Evolutionary conservation across 2,329 filamentous ascomycete species (phyloP).

Genomic region (Didymella segeticola): DNA sequence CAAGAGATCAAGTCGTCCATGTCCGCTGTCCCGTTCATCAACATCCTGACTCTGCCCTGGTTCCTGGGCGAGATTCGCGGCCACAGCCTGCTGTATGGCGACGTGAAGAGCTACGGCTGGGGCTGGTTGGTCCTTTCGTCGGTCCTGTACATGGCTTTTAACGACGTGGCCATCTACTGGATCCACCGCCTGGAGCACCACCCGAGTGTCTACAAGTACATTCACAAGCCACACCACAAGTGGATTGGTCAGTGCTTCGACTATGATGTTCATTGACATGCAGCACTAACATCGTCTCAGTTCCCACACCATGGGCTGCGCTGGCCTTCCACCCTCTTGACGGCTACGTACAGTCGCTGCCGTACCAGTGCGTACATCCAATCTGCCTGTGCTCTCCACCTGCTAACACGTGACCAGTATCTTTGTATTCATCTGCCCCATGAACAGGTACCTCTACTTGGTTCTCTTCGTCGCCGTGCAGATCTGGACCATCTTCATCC

Average conservation of each 20-base stretch:
- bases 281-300: slow-evolving; percentile 29
- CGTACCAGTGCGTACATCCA: slow-evolving; percentile 52
- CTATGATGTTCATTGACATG: background rate
- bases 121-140: slow-evolving; percentile 51
- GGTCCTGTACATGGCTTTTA: slow-evolving; percentile 55
- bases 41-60: slow-evolving; percentile 55
- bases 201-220: slow-evolving; percentile 56
- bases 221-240: slow-evolving; percentile 60
- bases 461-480: slow-evolving; percentile 55
- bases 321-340: slow-evolving; percentile 58
- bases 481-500: slow-evolving; percentile 59
- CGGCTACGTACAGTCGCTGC: slow-evolving; percentile 56
- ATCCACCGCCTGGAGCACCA: slow-evolving; percentile 57
- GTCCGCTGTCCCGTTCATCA: slow-evolving; percentile 54
- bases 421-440: slow-evolving; percentile 56
- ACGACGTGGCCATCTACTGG: slow-evolving; percentile 58
- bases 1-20: slow-evolving; percentile 56
- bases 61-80: slow-evolving; percentile 59
- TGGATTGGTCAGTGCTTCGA: slow-evolving; percentile 53
- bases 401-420: slow-evolving; percentile 36
- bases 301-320: slow-evolving; percentile 57
- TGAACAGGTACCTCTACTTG: slow-evolving; percentile 57
- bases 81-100: slow-evolving; percentile 53
- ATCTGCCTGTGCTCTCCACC: no score
- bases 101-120: slow-evolving; percentile 41